phyloP scores from a whole-genome alignment of 495 filamentous ascomycete species.

The Aspergillus panamensis region DNA sequence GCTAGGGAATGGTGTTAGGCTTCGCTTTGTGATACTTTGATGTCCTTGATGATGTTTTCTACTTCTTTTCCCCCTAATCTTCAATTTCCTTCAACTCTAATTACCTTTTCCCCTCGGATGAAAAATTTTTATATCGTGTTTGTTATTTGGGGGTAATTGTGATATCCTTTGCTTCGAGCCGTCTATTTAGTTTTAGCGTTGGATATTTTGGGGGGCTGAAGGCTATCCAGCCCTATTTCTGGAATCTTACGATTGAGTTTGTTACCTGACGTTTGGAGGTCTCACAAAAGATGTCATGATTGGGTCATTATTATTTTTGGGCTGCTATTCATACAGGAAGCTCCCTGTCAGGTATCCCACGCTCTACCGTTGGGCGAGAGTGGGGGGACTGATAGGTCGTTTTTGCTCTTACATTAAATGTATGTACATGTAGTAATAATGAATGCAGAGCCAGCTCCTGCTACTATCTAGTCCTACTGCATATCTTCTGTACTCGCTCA shows the following conservation, averaged over 20 bases:
- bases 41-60: constrained; percentile 13
- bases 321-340: background rate
- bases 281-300: background rate
- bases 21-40: constrained; percentile 16
- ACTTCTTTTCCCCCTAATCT: constrained; percentile 2
- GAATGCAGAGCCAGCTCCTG: too few species aligned
- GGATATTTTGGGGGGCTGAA: background rate
- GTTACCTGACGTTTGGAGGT: background rate
- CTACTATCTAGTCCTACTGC: too few species aligned
- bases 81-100: constrained; percentile 6
- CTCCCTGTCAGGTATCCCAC: background rate
- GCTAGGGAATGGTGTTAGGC: background rate
- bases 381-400: background rate
- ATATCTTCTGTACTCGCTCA: too few species aligned
- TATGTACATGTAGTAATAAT: too few species aligned
- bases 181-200: background rate
- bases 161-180: background rate
- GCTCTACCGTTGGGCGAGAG: background rate
- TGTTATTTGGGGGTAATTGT: background rate
- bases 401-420: too few species aligned
- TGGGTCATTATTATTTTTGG: background rate
- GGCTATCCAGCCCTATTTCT: background rate
- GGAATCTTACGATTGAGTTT: background rate
- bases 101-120: background rate
- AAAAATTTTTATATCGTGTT: background rate